Percentiles rank a stretch among this genome's conserved stretches.
Evolutionary conservation across 805 yeast genomes (phyloP).

Genomic region (Starmerella potacharoeniae): DNA sequence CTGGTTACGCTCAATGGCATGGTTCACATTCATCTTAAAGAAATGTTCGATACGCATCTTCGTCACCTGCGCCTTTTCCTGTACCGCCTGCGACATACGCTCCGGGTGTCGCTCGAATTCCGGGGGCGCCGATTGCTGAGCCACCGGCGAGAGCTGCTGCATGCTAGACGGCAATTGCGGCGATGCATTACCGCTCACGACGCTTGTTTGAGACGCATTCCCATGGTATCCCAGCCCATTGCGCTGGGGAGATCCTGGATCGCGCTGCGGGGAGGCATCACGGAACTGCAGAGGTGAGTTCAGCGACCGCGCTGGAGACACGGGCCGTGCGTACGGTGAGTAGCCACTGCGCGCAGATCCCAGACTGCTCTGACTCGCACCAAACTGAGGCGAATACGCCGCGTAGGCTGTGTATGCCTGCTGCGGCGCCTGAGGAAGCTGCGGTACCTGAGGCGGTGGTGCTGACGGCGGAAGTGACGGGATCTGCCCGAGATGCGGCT

Average conservation of each 20-base stretch:
- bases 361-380: constrained; percentile 17
- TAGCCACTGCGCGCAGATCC: constrained; percentile 9
- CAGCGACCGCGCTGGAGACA: constrained; percentile 14
- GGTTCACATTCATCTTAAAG: constrained; percentile 73
- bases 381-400: constrained; percentile 16
- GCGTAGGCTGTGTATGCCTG: constrained; percentile 11
- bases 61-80: constrained; percentile 74
- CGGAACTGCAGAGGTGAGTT: constrained; percentile 17
- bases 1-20: constrained; percentile 92
- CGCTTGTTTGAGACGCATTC: constrained; percentile 15
- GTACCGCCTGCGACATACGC: constrained; percentile 55
- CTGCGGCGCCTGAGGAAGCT: constrained; percentile 10
- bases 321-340: constrained; percentile 6
- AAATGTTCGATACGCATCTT: constrained; percentile 73
- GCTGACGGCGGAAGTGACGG: not conserved
- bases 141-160: constrained; percentile 6
- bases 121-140: not conserved
- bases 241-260: constrained; percentile 2
- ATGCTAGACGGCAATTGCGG: constrained; percentile 3
- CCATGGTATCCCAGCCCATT: constrained; percentile 12
- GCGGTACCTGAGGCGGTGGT: not conserved
- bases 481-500: constrained; percentile 1
- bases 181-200: constrained; percentile 4
- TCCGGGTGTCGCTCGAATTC: constrained; percentile 69
- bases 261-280: constrained; percentile 13